A percentile compares a stretch with the other conserved stretches of the same genome.
phyloP scores from a whole-genome alignment of 2,329 filamentous ascomycete genomes.

The Arthroderma uncinatum region DNA sequence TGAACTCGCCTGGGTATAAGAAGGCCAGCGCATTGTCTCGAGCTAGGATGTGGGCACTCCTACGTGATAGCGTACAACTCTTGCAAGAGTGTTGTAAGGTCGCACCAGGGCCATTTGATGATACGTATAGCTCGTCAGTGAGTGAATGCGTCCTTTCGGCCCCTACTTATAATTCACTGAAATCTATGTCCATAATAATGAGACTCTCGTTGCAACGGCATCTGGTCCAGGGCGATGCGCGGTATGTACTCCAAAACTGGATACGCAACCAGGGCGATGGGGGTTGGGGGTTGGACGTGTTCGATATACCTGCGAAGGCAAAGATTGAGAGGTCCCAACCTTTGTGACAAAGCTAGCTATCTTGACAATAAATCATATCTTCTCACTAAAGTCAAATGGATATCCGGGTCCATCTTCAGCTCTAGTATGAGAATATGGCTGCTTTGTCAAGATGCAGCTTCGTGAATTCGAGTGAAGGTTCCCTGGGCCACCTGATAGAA shows the following conservation, averaged over 20 bases:
- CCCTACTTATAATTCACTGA: constrained; percentile 25
- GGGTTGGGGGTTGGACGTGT: constrained; percentile 25
- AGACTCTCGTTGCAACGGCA: constrained; percentile 16
- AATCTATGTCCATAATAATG: constrained; percentile 14
- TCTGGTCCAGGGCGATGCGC: constrained; percentile 24
- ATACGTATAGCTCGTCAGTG: not conserved
- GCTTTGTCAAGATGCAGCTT: too few species aligned
- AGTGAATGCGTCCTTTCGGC: constrained; percentile 9
- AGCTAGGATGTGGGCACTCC: constrained; percentile 28
- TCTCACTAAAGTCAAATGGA: too few species aligned
- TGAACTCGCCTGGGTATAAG: constrained; percentile 22
- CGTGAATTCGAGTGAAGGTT: not conserved
- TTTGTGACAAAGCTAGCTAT: too few species aligned
- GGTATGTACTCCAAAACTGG: constrained; percentile 27
- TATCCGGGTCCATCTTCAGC: too few species aligned
- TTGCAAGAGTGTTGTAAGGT: not conserved
- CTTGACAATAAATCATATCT: too few species aligned
- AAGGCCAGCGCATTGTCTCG: constrained; percentile 32
- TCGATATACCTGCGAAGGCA: not conserved
- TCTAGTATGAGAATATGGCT: too few species aligned
- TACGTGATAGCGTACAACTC: constrained; percentile 18
- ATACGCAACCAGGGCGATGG: constrained; percentile 30
- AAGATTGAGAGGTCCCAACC: not conserved
- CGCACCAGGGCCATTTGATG: not conserved
- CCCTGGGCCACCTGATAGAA: too few species aligned